Conservation (phyloP, 805 yeast genomes). For the Zygotorulaspora chibaensis region DNA sequence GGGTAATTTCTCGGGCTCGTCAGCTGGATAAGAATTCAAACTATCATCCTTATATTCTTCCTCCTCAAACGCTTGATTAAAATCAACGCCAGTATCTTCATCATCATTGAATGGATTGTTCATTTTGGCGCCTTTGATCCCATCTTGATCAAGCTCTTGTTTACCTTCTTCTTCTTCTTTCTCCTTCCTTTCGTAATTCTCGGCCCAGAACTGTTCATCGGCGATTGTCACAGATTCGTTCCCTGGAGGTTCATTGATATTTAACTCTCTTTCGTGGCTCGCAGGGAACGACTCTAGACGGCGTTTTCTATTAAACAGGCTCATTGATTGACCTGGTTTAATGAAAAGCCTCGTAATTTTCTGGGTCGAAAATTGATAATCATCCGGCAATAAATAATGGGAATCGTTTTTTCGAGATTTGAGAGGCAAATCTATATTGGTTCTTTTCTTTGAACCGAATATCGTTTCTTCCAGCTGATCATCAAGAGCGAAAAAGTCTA, state of each 20-base stretch:
- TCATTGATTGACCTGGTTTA: conserved; percentile 53
- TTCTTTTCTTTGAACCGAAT: conserved; percentile 38
- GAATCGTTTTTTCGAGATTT: conserved; percentile 39
- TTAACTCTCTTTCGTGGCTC: conserved; percentile 3
- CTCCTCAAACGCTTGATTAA: conserved; percentile 35
- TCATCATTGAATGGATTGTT: conserved; percentile 39
- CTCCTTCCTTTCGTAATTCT: conserved; percentile 46
- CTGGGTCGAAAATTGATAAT: conserved; percentile 64
- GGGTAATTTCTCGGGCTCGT: conserved; percentile 19
- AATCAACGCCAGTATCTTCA: conserved; percentile 31
- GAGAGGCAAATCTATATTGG: conserved; percentile 41
- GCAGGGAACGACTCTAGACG: background rate
- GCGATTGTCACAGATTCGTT: conserved; percentile 38
- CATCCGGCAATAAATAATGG: conserved; percentile 62
- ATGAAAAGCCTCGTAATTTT: conserved; percentile 62
- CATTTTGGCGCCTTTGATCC: conserved; percentile 20
- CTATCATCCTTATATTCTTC: conserved; percentile 23
- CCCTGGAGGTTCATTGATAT: conserved; percentile 9
- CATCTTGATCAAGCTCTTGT: conserved; percentile 29
- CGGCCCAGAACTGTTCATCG: conserved; percentile 73
- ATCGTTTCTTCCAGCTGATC: conserved; percentile 39
- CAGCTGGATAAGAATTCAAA: conserved; percentile 33
- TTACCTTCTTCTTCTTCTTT: conserved; percentile 32
- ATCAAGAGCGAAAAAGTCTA: conserved; percentile 43
- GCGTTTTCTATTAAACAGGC: conserved; percentile 26